Evolutionary conservation across 192 early-diverging fungal species (phyloP).

Genomic region (Podila epicladia): DNA sequence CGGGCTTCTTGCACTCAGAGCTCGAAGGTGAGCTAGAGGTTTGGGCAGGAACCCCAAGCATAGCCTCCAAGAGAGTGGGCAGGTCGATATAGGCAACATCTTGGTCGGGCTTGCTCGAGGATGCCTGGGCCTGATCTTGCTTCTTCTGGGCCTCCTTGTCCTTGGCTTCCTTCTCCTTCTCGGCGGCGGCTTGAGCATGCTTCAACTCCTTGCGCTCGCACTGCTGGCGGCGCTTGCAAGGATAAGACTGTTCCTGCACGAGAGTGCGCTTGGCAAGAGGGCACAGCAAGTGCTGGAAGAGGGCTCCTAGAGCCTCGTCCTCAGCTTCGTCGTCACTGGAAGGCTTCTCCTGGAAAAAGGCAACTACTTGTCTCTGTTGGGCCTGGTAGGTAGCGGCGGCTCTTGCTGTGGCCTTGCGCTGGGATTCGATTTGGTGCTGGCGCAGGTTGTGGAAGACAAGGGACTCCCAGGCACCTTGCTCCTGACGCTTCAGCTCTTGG

Average conservation of each 20-base stretch:
- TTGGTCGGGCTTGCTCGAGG: background rate
- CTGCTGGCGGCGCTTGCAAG: constrained; percentile 25
- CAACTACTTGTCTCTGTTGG: background rate
- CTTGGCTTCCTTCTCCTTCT: background rate
- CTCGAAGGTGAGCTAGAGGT: background rate
- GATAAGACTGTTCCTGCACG: constrained; percentile 17
- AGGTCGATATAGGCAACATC: background rate
- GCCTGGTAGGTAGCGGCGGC: background rate
- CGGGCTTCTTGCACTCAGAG: background rate
- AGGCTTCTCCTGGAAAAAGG: background rate
- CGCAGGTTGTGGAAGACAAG: background rate
- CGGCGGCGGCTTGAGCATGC: background rate
- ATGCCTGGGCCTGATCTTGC: background rate
- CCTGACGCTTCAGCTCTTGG: constrained; percentile 3
- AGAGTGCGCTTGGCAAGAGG: constrained; percentile 10
- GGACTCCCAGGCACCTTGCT: background rate
- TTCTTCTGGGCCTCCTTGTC: background rate
- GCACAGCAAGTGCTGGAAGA: constrained; percentile 17
- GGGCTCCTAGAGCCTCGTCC: background rate
- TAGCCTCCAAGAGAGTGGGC: background rate
- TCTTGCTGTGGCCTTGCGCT: background rate
- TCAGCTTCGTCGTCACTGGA: background rate
- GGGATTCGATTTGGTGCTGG: background rate
- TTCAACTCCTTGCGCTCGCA: background rate
- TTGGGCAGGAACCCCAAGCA: background rate